phyloP scores from a whole-genome alignment of 2,329 filamentous ascomycete genomes.

The Alternaria hordeiaustralica region DNA sequence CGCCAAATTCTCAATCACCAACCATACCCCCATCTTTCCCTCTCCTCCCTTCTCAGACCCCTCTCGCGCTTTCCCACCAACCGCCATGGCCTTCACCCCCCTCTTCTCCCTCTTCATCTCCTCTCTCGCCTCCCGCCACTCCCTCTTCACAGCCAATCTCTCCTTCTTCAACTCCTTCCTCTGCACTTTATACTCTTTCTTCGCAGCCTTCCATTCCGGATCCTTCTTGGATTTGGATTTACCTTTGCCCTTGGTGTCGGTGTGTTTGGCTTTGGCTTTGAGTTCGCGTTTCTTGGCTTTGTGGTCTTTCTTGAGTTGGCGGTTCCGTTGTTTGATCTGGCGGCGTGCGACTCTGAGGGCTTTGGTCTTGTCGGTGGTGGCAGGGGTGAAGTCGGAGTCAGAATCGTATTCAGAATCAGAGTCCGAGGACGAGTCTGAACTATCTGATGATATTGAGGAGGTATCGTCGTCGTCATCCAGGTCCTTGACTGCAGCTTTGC shows the following conservation, averaged over 20 bases:
- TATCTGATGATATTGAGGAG: conserved; percentile 32
- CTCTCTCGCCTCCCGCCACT: conserved; percentile 23
- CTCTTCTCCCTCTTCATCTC: conserved; percentile 12
- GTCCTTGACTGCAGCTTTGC: conserved; percentile 4
- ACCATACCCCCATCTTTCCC: conserved; percentile 31
- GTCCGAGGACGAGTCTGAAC: conserved; percentile 26
- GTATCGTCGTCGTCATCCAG: conserved; percentile 23
- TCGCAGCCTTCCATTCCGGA: conserved; percentile 29
- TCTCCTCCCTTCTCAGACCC: not conserved
- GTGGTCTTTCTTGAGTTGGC: conserved; percentile 26
- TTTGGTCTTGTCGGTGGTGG: fast-evolving
- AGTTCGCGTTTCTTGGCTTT: conserved; percentile 26
- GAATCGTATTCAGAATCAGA: conserved; percentile 21
- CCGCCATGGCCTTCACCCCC: not conserved
- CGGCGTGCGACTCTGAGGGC: conserved; percentile 18
- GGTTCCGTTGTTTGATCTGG: conserved; percentile 13
- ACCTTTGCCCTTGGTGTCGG: conserved; percentile 18
- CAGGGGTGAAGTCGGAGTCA: not conserved
- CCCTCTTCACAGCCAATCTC: conserved; percentile 17
- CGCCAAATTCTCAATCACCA: conserved; percentile 40
- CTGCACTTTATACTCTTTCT: conserved; percentile 30
- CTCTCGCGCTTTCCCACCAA: not conserved
- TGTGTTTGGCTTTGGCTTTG: conserved; percentile 20
- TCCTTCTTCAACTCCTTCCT: conserved; percentile 27
- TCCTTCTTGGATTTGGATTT: conserved; percentile 30